phyloP scores from a whole-genome alignment of 148 eudicot species.

The Fallopia convolvulus region DNA sequence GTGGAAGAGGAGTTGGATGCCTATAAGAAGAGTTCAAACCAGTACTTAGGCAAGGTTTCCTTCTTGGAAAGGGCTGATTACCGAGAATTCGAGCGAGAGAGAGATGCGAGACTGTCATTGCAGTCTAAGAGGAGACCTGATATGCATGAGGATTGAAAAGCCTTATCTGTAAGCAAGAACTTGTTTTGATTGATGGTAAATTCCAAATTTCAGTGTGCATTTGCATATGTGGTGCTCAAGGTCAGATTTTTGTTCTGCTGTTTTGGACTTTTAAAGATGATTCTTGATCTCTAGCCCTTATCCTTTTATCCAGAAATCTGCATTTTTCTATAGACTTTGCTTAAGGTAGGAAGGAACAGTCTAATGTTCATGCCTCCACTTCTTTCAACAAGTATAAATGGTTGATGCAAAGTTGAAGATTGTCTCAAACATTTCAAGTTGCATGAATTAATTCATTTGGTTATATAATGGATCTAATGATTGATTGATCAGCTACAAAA shows the following conservation, averaged over 20 bases:
- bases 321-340: too few species aligned
- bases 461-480: neutral
- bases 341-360: too few species aligned
- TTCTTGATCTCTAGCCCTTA: neutral
- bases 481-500: neutral
- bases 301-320: too few species aligned
- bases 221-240: neutral
- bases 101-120: slow-evolving; percentile 74
- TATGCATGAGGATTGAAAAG: slow-evolving; percentile 60
- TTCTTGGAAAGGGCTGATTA: slow-evolving; percentile 83
- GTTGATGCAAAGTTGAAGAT: neutral
- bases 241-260: neutral
- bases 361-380: too few species aligned
- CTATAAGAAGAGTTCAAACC: slow-evolving; percentile 90
- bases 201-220: neutral
- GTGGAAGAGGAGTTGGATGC: slow-evolving; percentile 81
- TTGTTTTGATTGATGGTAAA: neutral
- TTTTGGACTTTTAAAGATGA: neutral
- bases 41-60: slow-evolving; percentile 74
- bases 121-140: slow-evolving; percentile 71
- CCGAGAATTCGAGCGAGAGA: slow-evolving; percentile 77
- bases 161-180: slow-evolving; percentile 17
- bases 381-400: neutral
- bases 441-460: neutral
- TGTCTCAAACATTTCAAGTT: neutral